Evolutionary conservation across 1,284 basidiomycete genomes (phyloP).

Genomic region (Boletus sp.): DNA sequence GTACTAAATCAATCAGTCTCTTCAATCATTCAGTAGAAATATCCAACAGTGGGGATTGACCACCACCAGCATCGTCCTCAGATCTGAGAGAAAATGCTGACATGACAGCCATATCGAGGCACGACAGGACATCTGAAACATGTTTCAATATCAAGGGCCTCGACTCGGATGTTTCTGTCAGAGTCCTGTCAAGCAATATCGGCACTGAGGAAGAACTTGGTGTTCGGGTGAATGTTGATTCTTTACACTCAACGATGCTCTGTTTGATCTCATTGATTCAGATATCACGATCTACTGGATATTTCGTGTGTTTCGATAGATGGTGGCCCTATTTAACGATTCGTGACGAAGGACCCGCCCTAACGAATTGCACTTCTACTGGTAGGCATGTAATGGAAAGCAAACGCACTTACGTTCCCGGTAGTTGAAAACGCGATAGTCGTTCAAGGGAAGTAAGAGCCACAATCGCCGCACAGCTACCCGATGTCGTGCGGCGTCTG

Average conservation of each 20-base stretch:
- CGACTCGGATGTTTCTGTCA: conserved; percentile 1
- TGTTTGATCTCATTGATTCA: neutral
- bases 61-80: too few species aligned
- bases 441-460: too few species aligned
- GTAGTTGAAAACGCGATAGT: too few species aligned
- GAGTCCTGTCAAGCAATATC: neutral
- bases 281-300: too few species aligned
- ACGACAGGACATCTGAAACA: neutral
- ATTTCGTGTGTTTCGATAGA: neutral
- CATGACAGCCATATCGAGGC: neutral
- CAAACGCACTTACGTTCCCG: too few species aligned
- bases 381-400: neutral
- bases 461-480: neutral
- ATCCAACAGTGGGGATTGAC: too few species aligned
- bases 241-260: neutral
- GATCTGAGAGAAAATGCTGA: too few species aligned
- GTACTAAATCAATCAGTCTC: too few species aligned
- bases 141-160: neutral
- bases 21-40: too few species aligned
- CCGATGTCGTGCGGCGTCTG: neutral
- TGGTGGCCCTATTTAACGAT: neutral
- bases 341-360: too few species aligned
- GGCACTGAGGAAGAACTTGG: neutral
- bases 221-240: neutral
- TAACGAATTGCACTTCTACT: neutral